A percentile compares a stretch with the other conserved stretches of the same genome.
These are phyloP conservation scores for Fusarium nelsonii DNA, from an alignment of 2,329 filamentous ascomycete genomes.

Conservation along the genomic window DNA sequence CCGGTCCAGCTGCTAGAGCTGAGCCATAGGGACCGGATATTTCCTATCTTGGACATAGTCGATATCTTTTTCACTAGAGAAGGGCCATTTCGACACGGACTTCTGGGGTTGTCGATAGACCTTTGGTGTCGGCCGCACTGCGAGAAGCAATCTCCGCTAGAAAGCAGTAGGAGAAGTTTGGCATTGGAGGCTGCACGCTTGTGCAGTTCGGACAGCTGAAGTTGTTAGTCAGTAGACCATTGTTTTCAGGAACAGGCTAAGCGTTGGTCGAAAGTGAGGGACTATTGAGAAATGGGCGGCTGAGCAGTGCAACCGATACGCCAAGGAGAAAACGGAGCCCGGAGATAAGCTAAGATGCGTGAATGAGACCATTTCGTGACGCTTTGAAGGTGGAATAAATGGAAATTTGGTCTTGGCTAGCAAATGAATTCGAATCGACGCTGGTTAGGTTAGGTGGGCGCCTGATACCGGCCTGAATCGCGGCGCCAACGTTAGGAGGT, in stretches of 20 bases:
- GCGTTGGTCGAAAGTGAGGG: constrained; percentile 29
- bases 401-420: constrained; percentile 30
- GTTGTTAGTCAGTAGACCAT: constrained; percentile 11
- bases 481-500: background rate
- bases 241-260: constrained; percentile 52
- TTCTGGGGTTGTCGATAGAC: constrained; percentile 13
- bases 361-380: constrained; percentile 14
- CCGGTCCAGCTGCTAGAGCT: constrained; percentile 16
- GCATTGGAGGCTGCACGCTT: constrained; percentile 10
- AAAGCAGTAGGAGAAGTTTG: constrained; percentile 11
- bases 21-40: constrained; percentile 39
- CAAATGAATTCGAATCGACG: constrained; percentile 4
- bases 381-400: constrained; percentile 6
- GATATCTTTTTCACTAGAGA: constrained; percentile 16
- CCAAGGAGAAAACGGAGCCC: constrained; percentile 21
- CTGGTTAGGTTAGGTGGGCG: background rate
- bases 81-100: constrained; percentile 4
- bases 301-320: constrained; percentile 31
- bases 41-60: constrained; percentile 40
- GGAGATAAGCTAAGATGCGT: constrained; percentile 13
- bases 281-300: constrained; percentile 29
- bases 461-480: constrained; percentile 6
- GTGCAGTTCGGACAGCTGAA: constrained; percentile 19
- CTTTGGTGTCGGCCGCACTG: constrained; percentile 8
- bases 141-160: constrained; percentile 39